A percentile compares a stretch with the other conserved stretches of the same genome.
These are phyloP conservation scores for Penstemon eatonii DNA, from an alignment of 257 asterid genomes.

Conservation along the genomic window DNA sequence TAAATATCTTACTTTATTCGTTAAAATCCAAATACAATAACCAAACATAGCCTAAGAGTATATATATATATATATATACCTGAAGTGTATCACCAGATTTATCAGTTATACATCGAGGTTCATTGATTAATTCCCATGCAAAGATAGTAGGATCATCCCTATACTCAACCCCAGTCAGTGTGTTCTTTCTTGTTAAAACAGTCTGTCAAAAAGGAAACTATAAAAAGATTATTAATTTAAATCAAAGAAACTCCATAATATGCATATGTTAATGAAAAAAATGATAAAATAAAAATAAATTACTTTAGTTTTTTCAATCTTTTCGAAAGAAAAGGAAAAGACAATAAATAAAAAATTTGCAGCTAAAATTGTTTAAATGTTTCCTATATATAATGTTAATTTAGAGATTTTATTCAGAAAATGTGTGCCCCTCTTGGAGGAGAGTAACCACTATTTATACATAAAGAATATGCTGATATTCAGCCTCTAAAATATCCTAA, in stretches of 20 bases:
- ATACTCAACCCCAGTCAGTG: constrained; percentile 78
- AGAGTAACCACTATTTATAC: too few relatives aligned
- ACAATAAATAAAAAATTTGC: not conserved
- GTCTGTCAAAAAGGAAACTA: constrained; percentile 49
- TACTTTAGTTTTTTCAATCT: too few relatives aligned
- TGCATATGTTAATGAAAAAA: not conserved
- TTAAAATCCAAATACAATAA: too few relatives aligned
- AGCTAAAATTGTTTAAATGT: not conserved
- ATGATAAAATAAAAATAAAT: too few relatives aligned
- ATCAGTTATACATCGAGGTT: constrained; percentile 90
- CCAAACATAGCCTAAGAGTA: too few relatives aligned
- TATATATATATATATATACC: constrained; percentile 36
- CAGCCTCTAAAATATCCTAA: too few relatives aligned
- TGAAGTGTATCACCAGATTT: constrained; percentile 96
- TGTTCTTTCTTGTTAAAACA: constrained; percentile 85
- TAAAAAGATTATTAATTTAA: constrained; percentile 1
- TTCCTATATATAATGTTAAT: not conserved
- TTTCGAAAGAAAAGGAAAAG: too few relatives aligned
- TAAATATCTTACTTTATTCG: too few relatives aligned
- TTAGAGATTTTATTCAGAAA: too few relatives aligned
- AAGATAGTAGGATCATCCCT: constrained; percentile 91
- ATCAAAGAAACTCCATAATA: not conserved
- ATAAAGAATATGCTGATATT: too few relatives aligned
- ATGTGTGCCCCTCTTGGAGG: too few relatives aligned
- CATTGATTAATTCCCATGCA: constrained; percentile 96